Evolutionary conservation across 768 basidiomycete species (phyloP).

Genomic region (Brasilioporus rufonigricans): DNA sequence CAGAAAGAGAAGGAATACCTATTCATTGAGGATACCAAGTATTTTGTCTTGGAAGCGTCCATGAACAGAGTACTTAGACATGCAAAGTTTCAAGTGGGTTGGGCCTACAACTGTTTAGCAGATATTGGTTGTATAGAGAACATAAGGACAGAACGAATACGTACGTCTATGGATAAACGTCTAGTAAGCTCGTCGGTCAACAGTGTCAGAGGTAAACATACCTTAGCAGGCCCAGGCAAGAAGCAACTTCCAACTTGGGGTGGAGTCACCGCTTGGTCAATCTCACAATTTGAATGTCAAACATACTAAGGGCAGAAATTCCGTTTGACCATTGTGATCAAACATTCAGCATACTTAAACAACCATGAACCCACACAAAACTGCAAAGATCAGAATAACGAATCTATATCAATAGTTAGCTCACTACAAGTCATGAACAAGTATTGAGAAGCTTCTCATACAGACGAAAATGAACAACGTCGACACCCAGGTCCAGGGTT

Average conservation of each 20-base stretch:
- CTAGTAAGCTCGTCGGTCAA: not conserved
- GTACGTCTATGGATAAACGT: not conserved
- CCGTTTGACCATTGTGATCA: not conserved
- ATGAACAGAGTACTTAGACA: not conserved
- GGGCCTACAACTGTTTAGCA: not conserved
- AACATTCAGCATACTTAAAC: not conserved
- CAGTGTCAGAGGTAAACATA: not conserved
- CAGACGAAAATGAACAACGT: conserved; percentile 5
- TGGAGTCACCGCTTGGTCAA: not conserved
- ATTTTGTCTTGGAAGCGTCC: not conserved
- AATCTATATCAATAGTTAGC: not conserved
- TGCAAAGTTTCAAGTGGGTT: fast-evolving
- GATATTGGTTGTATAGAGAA: not conserved
- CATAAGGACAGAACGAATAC: not conserved
- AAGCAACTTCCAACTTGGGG: not conserved
- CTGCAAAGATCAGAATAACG: not conserved
- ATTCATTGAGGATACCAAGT: not conserved
- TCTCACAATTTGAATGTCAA: not conserved
- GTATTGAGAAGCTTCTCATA: not conserved
- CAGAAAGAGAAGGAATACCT: not conserved
- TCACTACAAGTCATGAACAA: not conserved
- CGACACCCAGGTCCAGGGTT: conserved; percentile 4
- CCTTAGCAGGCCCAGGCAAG: not conserved
- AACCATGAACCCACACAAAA: not conserved
- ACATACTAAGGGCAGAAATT: not conserved